Percentiles rank a stretch among this genome's conserved stretches.
phyloP scores from a whole-genome alignment of 345 rosid genomes.

The Acer negundo region DNA sequence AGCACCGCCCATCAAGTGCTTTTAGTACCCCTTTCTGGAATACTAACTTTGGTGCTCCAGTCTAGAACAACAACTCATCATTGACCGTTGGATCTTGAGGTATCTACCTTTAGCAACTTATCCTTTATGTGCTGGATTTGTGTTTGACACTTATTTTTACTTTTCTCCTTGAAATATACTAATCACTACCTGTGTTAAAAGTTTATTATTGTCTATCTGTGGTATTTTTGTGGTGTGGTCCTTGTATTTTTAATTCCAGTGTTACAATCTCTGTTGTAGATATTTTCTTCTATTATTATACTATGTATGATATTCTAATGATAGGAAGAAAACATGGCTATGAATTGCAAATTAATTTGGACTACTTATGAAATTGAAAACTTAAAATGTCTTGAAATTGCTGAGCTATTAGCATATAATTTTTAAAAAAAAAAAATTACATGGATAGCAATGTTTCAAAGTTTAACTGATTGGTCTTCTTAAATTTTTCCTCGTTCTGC shows the following conservation, averaged over 20 bases:
- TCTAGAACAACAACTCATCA: constrained; percentile 79
- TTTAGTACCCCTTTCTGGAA: constrained; percentile 67
- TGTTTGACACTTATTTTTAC: not conserved
- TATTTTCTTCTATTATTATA: not conserved
- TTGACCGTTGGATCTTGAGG: constrained; percentile 86
- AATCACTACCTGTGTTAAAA: not conserved
- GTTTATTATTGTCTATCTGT: not conserved
- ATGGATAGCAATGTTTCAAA: not conserved
- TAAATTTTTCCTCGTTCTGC: not conserved
- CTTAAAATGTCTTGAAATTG: too few species aligned
- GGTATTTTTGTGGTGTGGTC: not conserved
- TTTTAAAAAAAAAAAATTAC: not conserved
- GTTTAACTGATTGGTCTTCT: not conserved
- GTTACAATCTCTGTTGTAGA: too few species aligned
- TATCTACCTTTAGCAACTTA: constrained; percentile 11
- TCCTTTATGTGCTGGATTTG: not conserved
- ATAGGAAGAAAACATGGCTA: not conserved
- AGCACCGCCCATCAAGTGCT: constrained; percentile 75
- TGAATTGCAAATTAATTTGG: not conserved
- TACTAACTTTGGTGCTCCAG: constrained; percentile 80
- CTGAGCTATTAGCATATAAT: too few species aligned
- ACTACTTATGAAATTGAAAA: too few species aligned
- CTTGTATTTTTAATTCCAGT: not conserved
- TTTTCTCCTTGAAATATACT: not conserved
- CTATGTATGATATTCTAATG: not conserved